Evolutionary conservation across 169 alveolate genomes (phyloP), one percentile per base, ranked within the genome.

Genomic region (Eimeria necatrix): DNA sequence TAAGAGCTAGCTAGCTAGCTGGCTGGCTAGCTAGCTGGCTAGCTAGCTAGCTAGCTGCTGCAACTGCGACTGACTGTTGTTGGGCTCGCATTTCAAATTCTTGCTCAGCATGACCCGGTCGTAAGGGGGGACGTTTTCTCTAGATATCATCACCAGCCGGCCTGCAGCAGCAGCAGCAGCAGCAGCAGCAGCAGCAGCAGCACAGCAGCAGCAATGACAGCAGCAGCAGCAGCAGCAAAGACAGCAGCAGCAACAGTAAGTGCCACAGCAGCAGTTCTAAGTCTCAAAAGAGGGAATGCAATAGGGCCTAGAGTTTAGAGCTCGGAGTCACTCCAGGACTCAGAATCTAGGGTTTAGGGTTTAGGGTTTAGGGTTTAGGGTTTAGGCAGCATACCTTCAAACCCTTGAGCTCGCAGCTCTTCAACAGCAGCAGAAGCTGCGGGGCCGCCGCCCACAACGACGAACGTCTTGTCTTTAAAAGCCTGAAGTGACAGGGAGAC

Each of bases 361-460:
- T 53, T 53, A 53, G 61, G 61, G 61, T 53, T 53, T 53, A 53
- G 61, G 61, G 61, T 64, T 64, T 64, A 12, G 10, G 10, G 46
- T 64, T 12, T n/a, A 20, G 24, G 76, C 76, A 64, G 46, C 61
- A 53, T 48, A 87, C 98, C 99, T n/a, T 88, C 71, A 85, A 93
- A 98, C 26, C 99, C 99, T 73, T 96, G 94, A n/a, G 95, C 85
- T 4, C 98, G 93, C 70, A 98, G 94, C 22, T 98, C 96, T 87
- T 97, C 99, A 3, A 96, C 96, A 7, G 99, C 98, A 4, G 98
- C 97, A 61, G 93, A 94, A 0, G 98, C 98, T 53, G 98, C 98
- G 4, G 98, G 98, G 16, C 99, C 99, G 0, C 98, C 98, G 0
- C 99, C 99, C n/a, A 97, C 96, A 20, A 98, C 96, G 22, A 96